These are phyloP conservation scores for Panicum hallii DNA, from an alignment of 202 grass and related monocot genomes.

Conservation along the genomic window DNA sequence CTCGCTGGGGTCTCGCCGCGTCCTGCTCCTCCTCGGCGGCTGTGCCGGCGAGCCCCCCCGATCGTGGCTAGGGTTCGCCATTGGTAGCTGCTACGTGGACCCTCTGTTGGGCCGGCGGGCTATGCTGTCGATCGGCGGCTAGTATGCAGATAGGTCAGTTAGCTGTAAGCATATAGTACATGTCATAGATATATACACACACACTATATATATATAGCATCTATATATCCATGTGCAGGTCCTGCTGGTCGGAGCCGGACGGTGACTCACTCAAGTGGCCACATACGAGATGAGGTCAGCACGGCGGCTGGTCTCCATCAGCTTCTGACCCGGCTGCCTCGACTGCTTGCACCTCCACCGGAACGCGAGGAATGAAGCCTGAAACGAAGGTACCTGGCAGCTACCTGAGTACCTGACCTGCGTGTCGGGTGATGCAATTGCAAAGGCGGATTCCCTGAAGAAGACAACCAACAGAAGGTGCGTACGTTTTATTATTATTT, in stretches of 20 bases:
- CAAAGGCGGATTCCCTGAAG: background rate
- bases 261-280: background rate
- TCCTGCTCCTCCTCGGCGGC: slow-evolving; percentile 37
- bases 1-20: slow-evolving; percentile 11
- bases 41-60: background rate
- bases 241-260: background rate
- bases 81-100: background rate
- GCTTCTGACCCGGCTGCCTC: background rate
- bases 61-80: slow-evolving; percentile 7
- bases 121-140: too few species aligned
- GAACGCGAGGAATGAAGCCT: background rate
- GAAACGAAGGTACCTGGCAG: background rate
- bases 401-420: background rate
- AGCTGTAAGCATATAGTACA: background rate
- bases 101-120: background rate
- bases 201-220: background rate
- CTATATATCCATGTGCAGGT: background rate
- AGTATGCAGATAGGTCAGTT: background rate
- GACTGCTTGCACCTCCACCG: background rate
- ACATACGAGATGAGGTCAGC: slow-evolving; percentile 24
- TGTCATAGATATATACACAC: background rate
- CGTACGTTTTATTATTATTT: background rate
- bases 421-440: background rate
- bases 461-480: background rate
- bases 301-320: slow-evolving; percentile 3